Evolutionary conservation across 1,284 basidiomycete species (phyloP).

Genomic region (Grifola frondosa): DNA sequence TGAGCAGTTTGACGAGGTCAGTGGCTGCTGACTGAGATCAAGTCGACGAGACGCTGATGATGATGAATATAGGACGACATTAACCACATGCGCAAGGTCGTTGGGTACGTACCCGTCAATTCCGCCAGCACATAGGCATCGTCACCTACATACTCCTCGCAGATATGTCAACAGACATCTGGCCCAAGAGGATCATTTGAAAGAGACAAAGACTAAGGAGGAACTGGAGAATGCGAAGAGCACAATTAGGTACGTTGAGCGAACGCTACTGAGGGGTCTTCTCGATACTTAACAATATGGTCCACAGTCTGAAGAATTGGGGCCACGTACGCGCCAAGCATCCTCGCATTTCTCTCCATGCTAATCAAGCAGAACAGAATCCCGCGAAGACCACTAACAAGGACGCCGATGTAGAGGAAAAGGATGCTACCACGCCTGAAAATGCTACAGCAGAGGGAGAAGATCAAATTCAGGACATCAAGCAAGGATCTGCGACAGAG

Average conservation of each 20-base stretch:
- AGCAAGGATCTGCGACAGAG: neutral
- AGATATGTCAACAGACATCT: constrained; percentile 33
- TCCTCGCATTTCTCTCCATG: neutral
- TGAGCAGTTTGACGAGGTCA: constrained; percentile 33
- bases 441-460: constrained; percentile 1
- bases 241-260: constrained; percentile 32
- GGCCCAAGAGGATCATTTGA: constrained; percentile 35
- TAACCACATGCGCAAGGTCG: constrained; percentile 38
- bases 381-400: constrained; percentile 28
- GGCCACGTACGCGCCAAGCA: constrained; percentile 39
- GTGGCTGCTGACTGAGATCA: neutral
- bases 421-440: constrained; percentile 7
- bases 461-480: neutral
- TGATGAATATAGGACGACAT: constrained; percentile 29
- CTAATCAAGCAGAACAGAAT: constrained; percentile 18
- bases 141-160: neutral
- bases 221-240: constrained; percentile 37
- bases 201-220: constrained; percentile 36
- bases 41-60: neutral
- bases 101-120: constrained; percentile 24
- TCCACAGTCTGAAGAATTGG: constrained; percentile 35
- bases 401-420: neutral
- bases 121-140: too few species aligned
- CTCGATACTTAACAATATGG: neutral
- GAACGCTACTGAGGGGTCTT: neutral